Evolutionary conservation across 2,329 filamentous ascomycete genomes (phyloP).

Genomic region (Coniochaeta pulveracea): DNA sequence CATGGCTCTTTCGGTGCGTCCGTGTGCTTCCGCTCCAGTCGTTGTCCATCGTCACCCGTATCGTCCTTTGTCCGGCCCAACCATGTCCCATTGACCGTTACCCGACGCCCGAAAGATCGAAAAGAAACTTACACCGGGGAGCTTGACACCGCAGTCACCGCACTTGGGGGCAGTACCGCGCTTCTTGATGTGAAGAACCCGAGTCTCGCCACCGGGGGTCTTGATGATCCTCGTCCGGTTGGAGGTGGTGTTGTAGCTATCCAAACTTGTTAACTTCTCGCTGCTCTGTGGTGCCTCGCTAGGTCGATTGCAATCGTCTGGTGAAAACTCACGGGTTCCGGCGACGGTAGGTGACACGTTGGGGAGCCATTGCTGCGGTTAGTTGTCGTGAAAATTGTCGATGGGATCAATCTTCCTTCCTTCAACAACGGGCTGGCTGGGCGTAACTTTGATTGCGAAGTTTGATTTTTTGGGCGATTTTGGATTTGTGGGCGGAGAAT

Average conservation of each 20-base stretch:
- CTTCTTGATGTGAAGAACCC: slow-evolving; percentile 99
- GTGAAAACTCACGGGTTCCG: slow-evolving; percentile 60
- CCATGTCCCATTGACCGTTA: slow-evolving; percentile 4
- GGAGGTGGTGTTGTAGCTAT: slow-evolving; percentile 97
- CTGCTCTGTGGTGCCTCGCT: slow-evolving; percentile 8
- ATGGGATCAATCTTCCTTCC: slow-evolving; percentile 1
- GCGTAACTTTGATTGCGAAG: slow-evolving; percentile 3
- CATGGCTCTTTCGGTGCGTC: background rate
- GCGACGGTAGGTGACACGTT: slow-evolving; percentile 59
- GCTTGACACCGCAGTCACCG: slow-evolving; percentile 96
- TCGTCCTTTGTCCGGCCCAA: background rate
- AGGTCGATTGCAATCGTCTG: background rate
- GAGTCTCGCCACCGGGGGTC: slow-evolving; percentile 91
- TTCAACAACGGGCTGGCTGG: slow-evolving; percentile 1
- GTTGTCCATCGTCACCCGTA: background rate
- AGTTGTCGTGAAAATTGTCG: slow-evolving; percentile 13
- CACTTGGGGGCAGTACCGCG: slow-evolving; percentile 96
- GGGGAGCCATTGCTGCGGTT: slow-evolving; percentile 45
- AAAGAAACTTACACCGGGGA: slow-evolving; percentile 77
- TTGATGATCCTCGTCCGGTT: slow-evolving; percentile 95
- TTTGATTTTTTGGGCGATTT: slow-evolving; percentile 2
- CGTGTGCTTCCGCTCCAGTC: background rate
- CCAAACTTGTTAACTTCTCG: slow-evolving; percentile 8
- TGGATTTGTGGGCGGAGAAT: slow-evolving; percentile 3
- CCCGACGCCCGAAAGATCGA: slow-evolving; percentile 7